These are phyloP conservation scores for Diaporthe ilicicola DNA, from an alignment of 2,329 filamentous ascomycete genomes.

Conservation along the genomic window DNA sequence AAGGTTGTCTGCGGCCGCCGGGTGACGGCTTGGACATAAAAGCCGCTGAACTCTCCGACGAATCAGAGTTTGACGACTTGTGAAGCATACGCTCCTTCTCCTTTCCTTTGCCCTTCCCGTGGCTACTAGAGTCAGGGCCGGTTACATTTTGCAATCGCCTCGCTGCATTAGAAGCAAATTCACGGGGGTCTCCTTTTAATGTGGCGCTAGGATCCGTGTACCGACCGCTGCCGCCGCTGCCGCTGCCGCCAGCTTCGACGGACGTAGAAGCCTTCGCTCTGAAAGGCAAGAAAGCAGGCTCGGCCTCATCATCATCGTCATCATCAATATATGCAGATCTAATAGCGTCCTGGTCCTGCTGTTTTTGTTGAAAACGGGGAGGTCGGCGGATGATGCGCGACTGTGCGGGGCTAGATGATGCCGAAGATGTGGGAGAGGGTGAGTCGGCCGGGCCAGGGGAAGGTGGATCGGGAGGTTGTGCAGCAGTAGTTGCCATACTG, in stretches of 20 bases:
- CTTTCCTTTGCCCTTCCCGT: slow-evolving; percentile 37
- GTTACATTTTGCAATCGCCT: slow-evolving; percentile 40
- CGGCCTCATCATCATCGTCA: slow-evolving; percentile 59
- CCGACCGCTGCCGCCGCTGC: slow-evolving; percentile 40
- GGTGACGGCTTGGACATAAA: slow-evolving; percentile 44
- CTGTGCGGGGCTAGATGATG: slow-evolving; percentile 57
- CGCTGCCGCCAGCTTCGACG: slow-evolving; percentile 30
- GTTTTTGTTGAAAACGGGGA: slow-evolving; percentile 53
- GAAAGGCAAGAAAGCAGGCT: slow-evolving; percentile 64
- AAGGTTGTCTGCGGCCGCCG: slow-evolving; percentile 45
- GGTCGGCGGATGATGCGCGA: slow-evolving; percentile 69
- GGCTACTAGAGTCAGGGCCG: slow-evolving; percentile 33
- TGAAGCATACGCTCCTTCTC: slow-evolving; percentile 44
- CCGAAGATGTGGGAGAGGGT: slow-evolving; percentile 45
- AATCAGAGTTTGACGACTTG: slow-evolving; percentile 68
- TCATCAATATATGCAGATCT: slow-evolving; percentile 32
- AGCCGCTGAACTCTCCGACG: slow-evolving; percentile 64
- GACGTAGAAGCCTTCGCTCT: slow-evolving; percentile 41
- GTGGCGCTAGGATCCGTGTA: slow-evolving; percentile 60
- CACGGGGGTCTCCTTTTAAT: slow-evolving; percentile 54
- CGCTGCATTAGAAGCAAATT: slow-evolving; percentile 38
- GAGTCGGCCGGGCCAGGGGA: slow-evolving; percentile 55
- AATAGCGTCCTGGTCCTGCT: slow-evolving; percentile 35
- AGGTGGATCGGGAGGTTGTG: slow-evolving; percentile 41
- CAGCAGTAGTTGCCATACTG: slow-evolving; percentile 36